A percentile compares a stretch with the other conserved stretches of the same genome.
These are phyloP conservation scores for Papiliotrema flavescens DNA, from an alignment of 1,284 basidiomycete species.

Conservation along the genomic window DNA sequence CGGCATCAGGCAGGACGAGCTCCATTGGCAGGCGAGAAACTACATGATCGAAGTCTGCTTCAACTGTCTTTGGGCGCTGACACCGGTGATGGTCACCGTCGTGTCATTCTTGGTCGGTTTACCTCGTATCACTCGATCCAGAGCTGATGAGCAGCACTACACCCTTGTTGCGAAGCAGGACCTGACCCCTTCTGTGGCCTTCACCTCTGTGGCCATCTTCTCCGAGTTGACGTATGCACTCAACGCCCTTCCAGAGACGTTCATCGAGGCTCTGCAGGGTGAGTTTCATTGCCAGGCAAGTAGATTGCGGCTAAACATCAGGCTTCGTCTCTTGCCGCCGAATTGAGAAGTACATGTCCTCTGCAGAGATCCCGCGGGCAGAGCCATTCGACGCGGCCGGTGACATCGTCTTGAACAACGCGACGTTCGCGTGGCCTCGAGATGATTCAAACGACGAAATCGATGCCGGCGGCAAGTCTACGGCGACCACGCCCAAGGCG, in stretches of 20 bases:
- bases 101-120: slow-evolving; percentile 41
- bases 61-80: slow-evolving; percentile 67
- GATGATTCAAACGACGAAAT: slow-evolving; percentile 49
- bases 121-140: neutral
- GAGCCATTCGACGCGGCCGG: slow-evolving; percentile 55
- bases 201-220: slow-evolving; percentile 71
- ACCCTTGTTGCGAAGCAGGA: slow-evolving; percentile 56
- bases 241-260: slow-evolving; percentile 81
- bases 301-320: neutral
- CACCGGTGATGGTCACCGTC: slow-evolving; percentile 48
- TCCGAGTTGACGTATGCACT: slow-evolving; percentile 68
- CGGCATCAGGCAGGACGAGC: slow-evolving; percentile 69
- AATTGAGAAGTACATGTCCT: slow-evolving; percentile 81
- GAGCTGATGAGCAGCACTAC: slow-evolving; percentile 57
- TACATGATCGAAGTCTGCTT: slow-evolving; percentile 80
- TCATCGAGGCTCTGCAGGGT: slow-evolving; percentile 80
- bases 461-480: slow-evolving; percentile 44
- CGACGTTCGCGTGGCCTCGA: slow-evolving; percentile 85
- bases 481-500: slow-evolving; percentile 65
- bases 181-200: slow-evolving; percentile 79
- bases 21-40: slow-evolving; percentile 77
- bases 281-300: slow-evolving; percentile 13
- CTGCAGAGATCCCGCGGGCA: slow-evolving; percentile 64
- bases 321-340: slow-evolving; percentile 78
- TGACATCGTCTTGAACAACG: slow-evolving; percentile 69